Evolutionary conservation across 768 basidiomycete genomes (phyloP), one percentile per base, ranked within the genome.

Genomic region (Lactarius akahatsu): DNA sequence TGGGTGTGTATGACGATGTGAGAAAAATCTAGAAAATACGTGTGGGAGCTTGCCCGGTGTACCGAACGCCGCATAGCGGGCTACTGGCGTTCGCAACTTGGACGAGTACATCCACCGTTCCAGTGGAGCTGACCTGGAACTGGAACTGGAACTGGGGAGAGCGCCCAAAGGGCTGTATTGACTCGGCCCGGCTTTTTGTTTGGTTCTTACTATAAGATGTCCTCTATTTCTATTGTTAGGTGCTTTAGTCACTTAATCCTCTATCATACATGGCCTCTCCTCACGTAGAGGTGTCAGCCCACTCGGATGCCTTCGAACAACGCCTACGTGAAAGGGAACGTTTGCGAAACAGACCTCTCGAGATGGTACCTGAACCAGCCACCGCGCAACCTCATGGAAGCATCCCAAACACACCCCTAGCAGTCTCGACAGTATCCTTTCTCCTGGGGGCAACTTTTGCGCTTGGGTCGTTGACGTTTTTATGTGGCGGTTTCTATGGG

Each of bases 351-450:
- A 63, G 59, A 73, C 76, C 86, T 3, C 78, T 92, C 26, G 79
- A 84, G 71, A 90, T 86, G 4, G 78, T 80, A 15, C 89, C 91
- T 4, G 70, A 74, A 9, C 74, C 75, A 40, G 71, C 74, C 56
- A 65, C 50, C 1, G 52, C 63, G 47, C 66, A 74, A 70, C 80
- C 81, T 16, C 78, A 79, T 52, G 88, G 87, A 70, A 80, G 77
- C 69, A 86, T 94, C 60, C 94, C 94, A n/a, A 96, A 98, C 74
- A 96, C 96, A 16, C 94, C 92, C 1, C 81, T 96, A 50, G 85
- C 85, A 4, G 88, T 84, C 1, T 85, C 92, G 0, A 80, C 84
- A 36, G 87, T 97, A 71, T 88, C 95, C 1, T 95, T 96, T 75
- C 69, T 89, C n/a, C 85, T 99, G 6, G 96, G 96, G n/a, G 77